These are phyloP conservation scores for Anisodus acutangulus DNA, from an alignment of 257 asterid genomes.

Conservation along the genomic window DNA sequence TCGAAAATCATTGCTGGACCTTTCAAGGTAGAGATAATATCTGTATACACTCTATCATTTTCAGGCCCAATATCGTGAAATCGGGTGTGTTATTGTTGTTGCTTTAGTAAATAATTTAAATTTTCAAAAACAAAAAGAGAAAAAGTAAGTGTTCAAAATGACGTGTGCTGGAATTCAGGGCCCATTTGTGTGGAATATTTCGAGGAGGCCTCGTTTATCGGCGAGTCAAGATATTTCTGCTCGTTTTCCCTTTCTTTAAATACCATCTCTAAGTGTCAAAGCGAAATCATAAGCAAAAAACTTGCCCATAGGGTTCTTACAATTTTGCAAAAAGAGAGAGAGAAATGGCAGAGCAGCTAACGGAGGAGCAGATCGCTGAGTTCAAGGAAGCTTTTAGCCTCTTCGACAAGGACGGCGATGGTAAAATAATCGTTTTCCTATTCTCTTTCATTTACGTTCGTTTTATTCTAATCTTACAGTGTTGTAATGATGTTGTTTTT, in stretches of 20 bases:
- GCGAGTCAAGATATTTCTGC: slow-evolving; percentile 23
- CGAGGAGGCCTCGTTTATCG: background rate
- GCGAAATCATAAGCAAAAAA: background rate
- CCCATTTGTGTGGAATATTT: slow-evolving; percentile 19
- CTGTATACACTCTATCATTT: too few species aligned
- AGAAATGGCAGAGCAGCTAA: slow-evolving; percentile 44
- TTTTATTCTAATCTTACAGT: background rate
- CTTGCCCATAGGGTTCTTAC: background rate
- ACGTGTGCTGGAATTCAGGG: background rate
- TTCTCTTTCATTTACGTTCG: background rate
- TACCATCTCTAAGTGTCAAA: background rate
- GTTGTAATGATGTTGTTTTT: background rate
- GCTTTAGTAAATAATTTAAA: background rate
- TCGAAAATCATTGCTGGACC: background rate
- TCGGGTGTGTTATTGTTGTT: too few species aligned
- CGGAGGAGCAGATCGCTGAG: slow-evolving; percentile 52
- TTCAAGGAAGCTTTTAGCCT: slow-evolving; percentile 53
- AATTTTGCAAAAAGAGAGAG: background rate
- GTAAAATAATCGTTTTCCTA: slow-evolving; percentile 1
- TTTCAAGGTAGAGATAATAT: background rate
- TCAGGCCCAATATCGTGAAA: too few species aligned
- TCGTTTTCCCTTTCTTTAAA: slow-evolving; percentile 17
- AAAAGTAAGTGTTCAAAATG: background rate
- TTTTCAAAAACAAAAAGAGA: background rate
- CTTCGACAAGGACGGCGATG: slow-evolving; percentile 51